These are phyloP conservation scores for Sporothrix globosa DNA, from an alignment of 2,329 filamentous ascomycete genomes.

Conservation along the genomic window DNA sequence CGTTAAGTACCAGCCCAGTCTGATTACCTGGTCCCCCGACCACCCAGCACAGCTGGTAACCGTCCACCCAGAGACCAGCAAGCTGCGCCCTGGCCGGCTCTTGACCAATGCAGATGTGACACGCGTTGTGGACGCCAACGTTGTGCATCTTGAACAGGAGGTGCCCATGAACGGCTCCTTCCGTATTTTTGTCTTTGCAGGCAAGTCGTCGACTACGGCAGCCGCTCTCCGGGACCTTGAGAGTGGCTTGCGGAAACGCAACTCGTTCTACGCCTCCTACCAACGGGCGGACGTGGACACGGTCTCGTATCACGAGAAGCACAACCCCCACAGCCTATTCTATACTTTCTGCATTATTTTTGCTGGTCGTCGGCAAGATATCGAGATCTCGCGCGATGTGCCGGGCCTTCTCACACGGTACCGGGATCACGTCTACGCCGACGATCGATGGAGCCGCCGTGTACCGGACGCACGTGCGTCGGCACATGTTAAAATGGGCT, in stretches of 20 bases:
- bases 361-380: conserved; percentile 64
- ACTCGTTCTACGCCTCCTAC: conserved; percentile 73
- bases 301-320: conserved; percentile 75
- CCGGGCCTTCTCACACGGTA: conserved; percentile 75
- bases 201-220: conserved; percentile 61
- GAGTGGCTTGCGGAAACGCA: conserved; percentile 62
- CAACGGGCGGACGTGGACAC: conserved; percentile 61
- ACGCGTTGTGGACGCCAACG: conserved; percentile 83
- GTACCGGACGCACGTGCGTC: conserved; percentile 71
- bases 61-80: conserved; percentile 67
- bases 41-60: conserved; percentile 73
- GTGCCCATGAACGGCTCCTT: conserved; percentile 87
- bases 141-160: conserved; percentile 87
- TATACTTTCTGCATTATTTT: conserved; percentile 80
- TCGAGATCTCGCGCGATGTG: conserved; percentile 73
- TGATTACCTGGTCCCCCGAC: conserved; percentile 76
- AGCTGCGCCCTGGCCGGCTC: conserved; percentile 72
- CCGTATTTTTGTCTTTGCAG: conserved; percentile 84
- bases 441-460: conserved; percentile 74
- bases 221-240: conserved; percentile 72
- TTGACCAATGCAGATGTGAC: conserved; percentile 81
- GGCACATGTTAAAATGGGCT: conserved; percentile 84
- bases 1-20: conserved; percentile 80
- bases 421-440: conserved; percentile 80
- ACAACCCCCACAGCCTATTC: conserved; percentile 84